Evolutionary conservation across 805 yeast genomes (phyloP).

Genomic region (Lachancea lanzarotensis): DNA sequence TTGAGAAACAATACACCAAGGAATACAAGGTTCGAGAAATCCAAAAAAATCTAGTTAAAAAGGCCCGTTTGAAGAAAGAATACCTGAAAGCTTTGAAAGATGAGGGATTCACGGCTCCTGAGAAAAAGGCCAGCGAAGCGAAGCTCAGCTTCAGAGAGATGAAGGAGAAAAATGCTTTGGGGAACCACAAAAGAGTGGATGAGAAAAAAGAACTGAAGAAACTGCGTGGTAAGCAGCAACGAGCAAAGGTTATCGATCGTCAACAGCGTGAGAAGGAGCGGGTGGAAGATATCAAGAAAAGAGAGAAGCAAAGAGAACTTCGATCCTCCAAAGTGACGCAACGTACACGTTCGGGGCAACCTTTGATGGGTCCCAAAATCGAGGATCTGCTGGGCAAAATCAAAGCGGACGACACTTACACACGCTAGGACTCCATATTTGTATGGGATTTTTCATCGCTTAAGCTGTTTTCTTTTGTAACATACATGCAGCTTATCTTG

Average conservation of each 20-base stretch:
- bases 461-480: neutral
- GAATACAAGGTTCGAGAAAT: constrained; percentile 52
- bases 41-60: constrained; percentile 66
- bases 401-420: constrained; percentile 40
- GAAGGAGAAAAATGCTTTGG: constrained; percentile 18
- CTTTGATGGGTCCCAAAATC: constrained; percentile 85
- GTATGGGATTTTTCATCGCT: neutral
- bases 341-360: constrained; percentile 75
- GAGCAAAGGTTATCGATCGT: constrained; percentile 32
- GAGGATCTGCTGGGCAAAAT: constrained; percentile 72
- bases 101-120: constrained; percentile 57
- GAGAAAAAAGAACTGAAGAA: constrained; percentile 33
- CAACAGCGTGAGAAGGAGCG: constrained; percentile 37
- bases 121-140: constrained; percentile 23
- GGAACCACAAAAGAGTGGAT: constrained; percentile 27
- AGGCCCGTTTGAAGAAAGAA: constrained; percentile 72
- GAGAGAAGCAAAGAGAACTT: constrained; percentile 37
- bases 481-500: neutral
- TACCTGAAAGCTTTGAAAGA: constrained; percentile 73
- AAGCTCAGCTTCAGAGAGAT: constrained; percentile 15
- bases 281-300: constrained; percentile 34
- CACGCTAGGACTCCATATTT: constrained; percentile 5
- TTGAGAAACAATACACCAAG: constrained; percentile 31
- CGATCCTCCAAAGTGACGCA: constrained; percentile 42
- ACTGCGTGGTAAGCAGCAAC: constrained; percentile 32